Base-by-base conservation (phyloP, 768 basidiomycete species). In the Austroboletus festivus region DNA sequence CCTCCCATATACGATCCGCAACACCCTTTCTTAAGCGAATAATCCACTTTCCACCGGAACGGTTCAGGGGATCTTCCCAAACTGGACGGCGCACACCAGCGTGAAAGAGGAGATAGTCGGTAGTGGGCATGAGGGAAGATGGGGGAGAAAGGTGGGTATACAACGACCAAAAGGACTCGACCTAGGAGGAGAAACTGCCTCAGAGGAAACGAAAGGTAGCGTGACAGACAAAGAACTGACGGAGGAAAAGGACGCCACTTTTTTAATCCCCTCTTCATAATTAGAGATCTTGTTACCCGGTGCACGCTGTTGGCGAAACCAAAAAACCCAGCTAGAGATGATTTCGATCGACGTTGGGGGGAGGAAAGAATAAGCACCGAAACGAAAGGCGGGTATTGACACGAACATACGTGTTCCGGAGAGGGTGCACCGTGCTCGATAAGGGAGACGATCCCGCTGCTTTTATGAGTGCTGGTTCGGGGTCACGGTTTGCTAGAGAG, bases 201-300 rank as follows among this genome's bases (percentile, higher is more conserved):
- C n/a, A n/a, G 57, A 50, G 51, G 38, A 12, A 48, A 18, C 23
- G 48, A 11, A 38, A 13, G 15, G 16, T 7, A 37, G 20, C 31
- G 42, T 11, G 38, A 44, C 13, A 28, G 16, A 46, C n/a, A 31
- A 44, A 44, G 11, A 0, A 74, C 83, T 44, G 52, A 91, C 89
- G 5, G 91, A 94, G 56, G 87, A 84, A 63, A 94, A 95, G 5
- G 89, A 83, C 5, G 92, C 83, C 40, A 97, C 84, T 68, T 86
- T 87, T 71, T 92, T 92, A 61, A 97, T 95, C 23, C 93, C 92
- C 62, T 95, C 93, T 61, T 96, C 93, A 62, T 97, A 96, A 62
- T 82, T 93, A 11, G 83, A 77, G 53, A 89, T 84, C 71, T 93
- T 95, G 53, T 88, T 91, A 13, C 91, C 92, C 15, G 91, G 90